phyloP scores from a whole-genome alignment of 495 filamentous ascomycete species.

The Haplographium delicatum region DNA sequence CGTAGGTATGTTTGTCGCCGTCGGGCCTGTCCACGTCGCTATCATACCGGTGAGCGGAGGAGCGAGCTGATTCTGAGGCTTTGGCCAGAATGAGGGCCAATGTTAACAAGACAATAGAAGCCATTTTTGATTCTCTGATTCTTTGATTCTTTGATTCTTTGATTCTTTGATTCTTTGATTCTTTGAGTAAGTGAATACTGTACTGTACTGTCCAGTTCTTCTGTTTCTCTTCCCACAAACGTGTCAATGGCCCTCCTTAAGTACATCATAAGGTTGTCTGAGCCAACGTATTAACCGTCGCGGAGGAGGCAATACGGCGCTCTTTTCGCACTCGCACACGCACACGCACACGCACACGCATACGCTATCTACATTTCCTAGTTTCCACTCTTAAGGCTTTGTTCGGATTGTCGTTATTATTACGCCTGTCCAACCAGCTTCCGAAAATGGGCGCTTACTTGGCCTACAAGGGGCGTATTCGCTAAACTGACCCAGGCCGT shows the following conservation, averaged over 20 bases:
- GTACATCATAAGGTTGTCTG: neutral
- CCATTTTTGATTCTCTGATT: conserved; percentile 2
- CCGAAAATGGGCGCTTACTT: neutral
- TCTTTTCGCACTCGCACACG: neutral
- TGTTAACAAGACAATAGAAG: conserved; percentile 4
- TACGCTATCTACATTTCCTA: neutral
- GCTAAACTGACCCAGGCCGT: neutral
- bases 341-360: too few relatives aligned
- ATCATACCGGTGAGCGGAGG: conserved; percentile 1
- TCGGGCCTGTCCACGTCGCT: conserved; percentile 3
- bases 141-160: too few relatives aligned
- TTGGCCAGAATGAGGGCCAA: conserved; percentile 3
- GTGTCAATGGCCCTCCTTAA: neutral
- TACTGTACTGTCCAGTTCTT: conserved; percentile 4
- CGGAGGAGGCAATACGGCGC: neutral
- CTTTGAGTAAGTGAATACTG: too few relatives aligned
- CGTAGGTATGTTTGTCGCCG: conserved; percentile 5
- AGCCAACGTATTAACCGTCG: neutral
- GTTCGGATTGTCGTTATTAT: neutral
- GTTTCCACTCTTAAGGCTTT: neutral
- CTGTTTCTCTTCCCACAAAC: neutral
- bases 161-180: too few relatives aligned
- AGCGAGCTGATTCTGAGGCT: conserved; percentile 4
- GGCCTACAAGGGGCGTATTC: neutral
- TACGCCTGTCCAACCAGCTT: neutral